A percentile compares a stretch with the other conserved stretches of the same genome.
These are phyloP conservation scores for Byssochlamys sp. DNA, from an alignment of 2,329 filamentous ascomycete genomes.

Conservation along the genomic window DNA sequence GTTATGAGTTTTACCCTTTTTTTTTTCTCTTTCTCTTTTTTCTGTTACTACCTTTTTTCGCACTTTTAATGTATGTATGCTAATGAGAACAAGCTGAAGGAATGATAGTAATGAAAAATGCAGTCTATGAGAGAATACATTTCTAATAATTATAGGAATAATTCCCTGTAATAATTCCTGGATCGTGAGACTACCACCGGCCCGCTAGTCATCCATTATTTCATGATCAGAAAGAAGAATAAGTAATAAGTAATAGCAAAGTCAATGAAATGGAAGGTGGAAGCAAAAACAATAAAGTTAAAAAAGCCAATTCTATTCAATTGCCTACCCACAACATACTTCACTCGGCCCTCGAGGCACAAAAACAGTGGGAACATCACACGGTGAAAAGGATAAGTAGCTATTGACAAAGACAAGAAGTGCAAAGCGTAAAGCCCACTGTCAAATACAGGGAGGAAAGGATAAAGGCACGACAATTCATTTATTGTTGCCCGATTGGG, in stretches of 20 bases:
- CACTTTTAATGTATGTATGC: slow-evolving; percentile 3
- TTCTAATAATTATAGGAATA: background rate
- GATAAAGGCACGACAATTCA: background rate
- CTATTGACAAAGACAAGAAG: background rate
- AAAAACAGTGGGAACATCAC: background rate
- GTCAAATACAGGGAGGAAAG: background rate
- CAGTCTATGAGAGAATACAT: background rate
- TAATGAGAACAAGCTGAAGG: background rate
- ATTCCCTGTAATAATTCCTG: too few relatives aligned
- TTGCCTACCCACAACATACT: background rate
- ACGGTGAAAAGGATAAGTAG: background rate
- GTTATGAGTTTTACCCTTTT: too few relatives aligned
- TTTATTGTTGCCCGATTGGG: background rate
- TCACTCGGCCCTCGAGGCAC: background rate
- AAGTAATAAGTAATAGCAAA: background rate
- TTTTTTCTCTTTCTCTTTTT: background rate
- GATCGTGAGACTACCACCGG: too few relatives aligned
- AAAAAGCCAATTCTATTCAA: background rate
- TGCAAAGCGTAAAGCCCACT: background rate
- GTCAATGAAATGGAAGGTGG: too few relatives aligned
- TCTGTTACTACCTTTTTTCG: background rate
- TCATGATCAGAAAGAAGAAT: background rate
- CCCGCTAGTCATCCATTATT: too few relatives aligned
- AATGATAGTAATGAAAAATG: background rate
- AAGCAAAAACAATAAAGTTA: too few relatives aligned